Percentiles rank a stretch among this genome's conserved stretches.
These are phyloP conservation scores for Dysphania ambrosioides DNA, from an alignment of 148 eudicot genomes.

Conservation along the genomic window DNA sequence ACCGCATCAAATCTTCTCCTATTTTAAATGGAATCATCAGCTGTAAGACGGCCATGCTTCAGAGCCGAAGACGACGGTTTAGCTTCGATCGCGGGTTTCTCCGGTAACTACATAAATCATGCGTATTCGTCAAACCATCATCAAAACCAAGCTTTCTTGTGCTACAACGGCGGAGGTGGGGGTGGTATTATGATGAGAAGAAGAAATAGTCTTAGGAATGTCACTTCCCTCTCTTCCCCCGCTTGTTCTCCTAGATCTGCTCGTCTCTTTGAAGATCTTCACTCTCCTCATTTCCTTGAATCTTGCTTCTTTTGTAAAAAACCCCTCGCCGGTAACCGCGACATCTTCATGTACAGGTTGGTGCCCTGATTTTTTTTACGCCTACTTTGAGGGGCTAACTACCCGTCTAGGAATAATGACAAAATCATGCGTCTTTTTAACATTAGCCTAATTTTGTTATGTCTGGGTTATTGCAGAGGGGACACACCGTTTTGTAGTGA, in stretches of 20 bases:
- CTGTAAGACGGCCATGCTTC: constrained; percentile 39
- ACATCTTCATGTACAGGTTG: constrained; percentile 87
- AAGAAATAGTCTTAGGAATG: constrained; percentile 32
- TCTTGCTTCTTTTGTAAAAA: constrained; percentile 63
- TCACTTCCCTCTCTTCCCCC: constrained; percentile 23
- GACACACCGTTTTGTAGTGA: constrained; percentile 72
- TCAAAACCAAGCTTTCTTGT: constrained; percentile 21
- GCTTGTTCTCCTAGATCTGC: constrained; percentile 30
- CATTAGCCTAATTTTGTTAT: too few species aligned
- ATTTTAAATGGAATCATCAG: constrained; percentile 39
- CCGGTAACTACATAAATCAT: constrained; percentile 29
- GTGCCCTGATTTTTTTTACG: too few species aligned
- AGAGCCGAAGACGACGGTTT: constrained; percentile 46
- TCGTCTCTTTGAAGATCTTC: constrained; percentile 35
- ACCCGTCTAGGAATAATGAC: too few species aligned
- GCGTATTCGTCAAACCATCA: constrained; percentile 9
- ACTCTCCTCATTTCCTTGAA: constrained; percentile 56
- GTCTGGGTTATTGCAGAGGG: constrained; percentile 57
- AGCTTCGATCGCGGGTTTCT: constrained; percentile 41
- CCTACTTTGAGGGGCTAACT: too few species aligned
- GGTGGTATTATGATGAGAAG: constrained; percentile 30
- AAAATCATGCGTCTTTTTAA: too few species aligned
- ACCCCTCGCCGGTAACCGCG: constrained; percentile 51
- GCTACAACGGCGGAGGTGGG: constrained; percentile 7
- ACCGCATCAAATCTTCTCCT: too few species aligned